Evolutionary conservation across 2,329 filamentous ascomycete genomes (phyloP), one percentile per base, ranked within the genome.

Genomic region (Plenodomus lindquistii): DNA sequence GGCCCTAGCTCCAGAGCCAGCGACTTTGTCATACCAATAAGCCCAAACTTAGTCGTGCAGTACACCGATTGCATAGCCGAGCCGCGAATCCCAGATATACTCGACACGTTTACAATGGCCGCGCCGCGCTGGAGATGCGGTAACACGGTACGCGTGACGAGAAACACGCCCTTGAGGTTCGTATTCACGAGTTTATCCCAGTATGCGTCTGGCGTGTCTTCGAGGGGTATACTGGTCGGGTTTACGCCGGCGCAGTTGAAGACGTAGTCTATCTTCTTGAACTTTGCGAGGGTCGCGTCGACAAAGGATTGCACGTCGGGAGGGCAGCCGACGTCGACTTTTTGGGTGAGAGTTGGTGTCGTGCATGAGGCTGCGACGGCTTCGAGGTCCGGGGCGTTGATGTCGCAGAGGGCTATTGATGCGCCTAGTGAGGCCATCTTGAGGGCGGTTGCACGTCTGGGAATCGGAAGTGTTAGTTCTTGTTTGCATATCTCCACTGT

Each of bases 191-290:
- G 63, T 37, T 70, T 74, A 52, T 77, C 72, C 65, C 73, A 79
- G 55, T 79, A 81, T 10, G 66, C 77, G 46, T 82, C 75, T 2
- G 69, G 68, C 1, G 73, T 73, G 4, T 72, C 63, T 24, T 68
- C 70, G 21, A 78, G 68, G 2, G 72, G 61, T 19, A 74, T 65
- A 1, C 63, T 60, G 0, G 75, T 78, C 1, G 78, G 77, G 52
- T 80, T 80, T n/a, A 80, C 66, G 27, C 77, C 77, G 0, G 76
- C 77, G 55, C 75, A 69, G 61, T 78, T 78, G 52, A 75, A 77
- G 1, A 77, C 73, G 31, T 74, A 68, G 46, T 75, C 60, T 2
- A 79, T 59, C 1, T 49, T 46, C 18, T 70, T 69, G 34, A 75
- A 71, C 15, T 66, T 62, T 6, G 60, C 39, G 1, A 76, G 41